phyloP scores from a whole-genome alignment of 2,329 filamentous ascomycete species.

The Epichloe aotearoae region DNA sequence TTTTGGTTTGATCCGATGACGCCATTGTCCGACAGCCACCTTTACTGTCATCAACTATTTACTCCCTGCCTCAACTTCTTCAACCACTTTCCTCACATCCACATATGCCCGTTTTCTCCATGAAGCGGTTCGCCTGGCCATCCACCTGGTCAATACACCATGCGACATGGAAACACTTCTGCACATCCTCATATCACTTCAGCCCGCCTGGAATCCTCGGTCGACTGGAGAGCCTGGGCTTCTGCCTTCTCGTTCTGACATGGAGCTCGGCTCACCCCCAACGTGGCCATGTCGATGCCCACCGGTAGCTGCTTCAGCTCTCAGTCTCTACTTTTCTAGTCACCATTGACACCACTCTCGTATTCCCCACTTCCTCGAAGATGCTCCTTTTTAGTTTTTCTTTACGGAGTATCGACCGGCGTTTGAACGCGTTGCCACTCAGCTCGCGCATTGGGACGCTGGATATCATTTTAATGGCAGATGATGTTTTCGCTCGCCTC shows the following conservation, averaged over 20 bases:
- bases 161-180: conserved; percentile 1
- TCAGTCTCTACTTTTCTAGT: conserved; percentile 15
- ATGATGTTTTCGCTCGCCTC: conserved; percentile 9
- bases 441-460: conserved; percentile 6
- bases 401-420: not conserved
- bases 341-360: conserved; percentile 12
- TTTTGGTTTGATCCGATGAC: not conserved
- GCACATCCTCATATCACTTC: not conserved
- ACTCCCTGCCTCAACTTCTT: conserved; percentile 1
- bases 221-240: not conserved
- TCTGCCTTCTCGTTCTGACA: not conserved
- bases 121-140: not conserved
- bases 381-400: conserved; percentile 7
- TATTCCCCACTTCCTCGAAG: conserved; percentile 1
- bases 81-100: not conserved
- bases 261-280: not conserved
- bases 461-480: conserved; percentile 9
- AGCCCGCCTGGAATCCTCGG: not conserved
- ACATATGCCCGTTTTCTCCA: not conserved
- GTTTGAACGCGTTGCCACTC: not conserved
- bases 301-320: not conserved
- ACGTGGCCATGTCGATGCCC: not conserved
- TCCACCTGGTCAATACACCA: not conserved
- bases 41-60: not conserved
- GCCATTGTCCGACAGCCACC: not conserved